Conservation (phyloP, 2,329 filamentous ascomycete species). For the Didymellaceae sp. region DNA sequence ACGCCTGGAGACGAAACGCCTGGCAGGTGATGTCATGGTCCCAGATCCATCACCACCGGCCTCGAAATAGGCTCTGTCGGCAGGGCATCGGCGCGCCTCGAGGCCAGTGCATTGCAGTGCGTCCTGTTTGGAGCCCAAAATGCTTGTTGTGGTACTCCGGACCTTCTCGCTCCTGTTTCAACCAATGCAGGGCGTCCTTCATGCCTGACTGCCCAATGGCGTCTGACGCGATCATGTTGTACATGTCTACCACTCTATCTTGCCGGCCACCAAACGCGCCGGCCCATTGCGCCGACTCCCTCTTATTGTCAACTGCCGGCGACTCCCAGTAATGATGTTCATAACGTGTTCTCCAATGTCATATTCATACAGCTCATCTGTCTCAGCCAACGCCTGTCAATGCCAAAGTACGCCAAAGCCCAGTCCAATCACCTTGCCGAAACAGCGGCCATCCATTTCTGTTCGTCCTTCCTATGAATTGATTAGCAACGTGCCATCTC, state of each 20-base stretch:
- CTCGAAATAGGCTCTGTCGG: conserved; percentile 1
- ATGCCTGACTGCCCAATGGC: neutral
- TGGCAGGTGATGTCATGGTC: conserved; percentile 16
- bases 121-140: conserved; percentile 6
- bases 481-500: conserved; percentile 25
- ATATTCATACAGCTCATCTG: neutral
- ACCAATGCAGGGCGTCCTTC: neutral
- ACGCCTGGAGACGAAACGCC: conserved; percentile 6
- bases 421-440: conserved; percentile 49
- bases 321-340: too few species aligned
- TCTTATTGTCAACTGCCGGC: too few species aligned
- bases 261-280: neutral
- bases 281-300: neutral
- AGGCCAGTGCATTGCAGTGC: conserved; percentile 8
- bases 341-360: neutral
- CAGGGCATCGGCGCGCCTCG: conserved; percentile 6
- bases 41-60: conserved; percentile 12
- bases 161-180: neutral
- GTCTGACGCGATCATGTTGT: neutral
- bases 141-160: conserved; percentile 1
- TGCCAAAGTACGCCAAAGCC: conserved; percentile 16
- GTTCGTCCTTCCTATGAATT: conserved; percentile 70
- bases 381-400: conserved; percentile 12
- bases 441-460: conserved; percentile 84
- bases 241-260: conserved; percentile 3